Base-by-base conservation (phyloP, 208 protist genomes). In the Leishmania lainsoni region DNA sequence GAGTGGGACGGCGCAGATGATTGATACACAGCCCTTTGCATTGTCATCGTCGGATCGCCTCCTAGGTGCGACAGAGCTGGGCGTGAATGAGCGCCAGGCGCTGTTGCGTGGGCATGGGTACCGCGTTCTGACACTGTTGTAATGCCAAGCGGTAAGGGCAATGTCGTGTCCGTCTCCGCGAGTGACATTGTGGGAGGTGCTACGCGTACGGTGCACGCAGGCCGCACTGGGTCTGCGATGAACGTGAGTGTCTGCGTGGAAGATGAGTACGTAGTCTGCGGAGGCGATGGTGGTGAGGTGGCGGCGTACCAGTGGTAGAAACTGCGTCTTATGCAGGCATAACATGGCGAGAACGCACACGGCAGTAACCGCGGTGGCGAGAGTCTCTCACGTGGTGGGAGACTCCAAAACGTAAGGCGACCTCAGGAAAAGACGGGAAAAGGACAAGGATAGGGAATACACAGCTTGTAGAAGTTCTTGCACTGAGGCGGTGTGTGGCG, bases 1-100 rank as follows among this genome's bases (percentile, higher is more conserved):
- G 85, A 85, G 91, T 76, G 86, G 84, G 42, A 79, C 73, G 8
- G 84, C 86, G 35, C 61, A 79, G 32, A 42, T 92, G 32, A 78
- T 93, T 66, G 91, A 97, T 79, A 86, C 85, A 45, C 82, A 92
- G 78, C 94, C 94, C 14, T 97, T 96, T 85, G 92, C 92, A 4
- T 75, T 92, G n/a, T 90, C 59, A 26, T 77, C 76, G 1, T 85
- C 54, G 32, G 91, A 95, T 52, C 90, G 94, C 35, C 66, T 93
- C 10, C 75, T 93, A 49, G 82, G 83, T 4, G 45, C 80, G 4
- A 78, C 83, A 9, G 59, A 84, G 17, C 72, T 97, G 29, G 76
- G 77, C 10, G 73, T 88, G 20, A 87, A 84, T 75, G 87, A 87
- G 14, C 79, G 84, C 12, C 82, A 84, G 12, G 66, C 70, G 32